Evolutionary conservation across 371 early-diverging fungal genomes (phyloP), one percentile per base, ranked within the genome.

Genomic region (Apophysomyces ossiformis): DNA sequence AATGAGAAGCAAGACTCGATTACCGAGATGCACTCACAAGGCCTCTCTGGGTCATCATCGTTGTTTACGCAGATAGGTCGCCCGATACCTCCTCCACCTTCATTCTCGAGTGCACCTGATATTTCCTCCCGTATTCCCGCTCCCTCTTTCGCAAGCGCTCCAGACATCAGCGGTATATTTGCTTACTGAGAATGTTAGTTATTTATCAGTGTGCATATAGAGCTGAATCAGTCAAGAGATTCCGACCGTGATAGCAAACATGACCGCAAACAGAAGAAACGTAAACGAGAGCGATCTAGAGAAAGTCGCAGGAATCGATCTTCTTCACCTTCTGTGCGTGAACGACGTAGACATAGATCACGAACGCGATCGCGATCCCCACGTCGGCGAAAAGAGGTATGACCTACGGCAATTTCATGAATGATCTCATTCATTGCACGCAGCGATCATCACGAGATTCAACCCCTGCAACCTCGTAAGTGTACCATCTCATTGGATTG

Each of bases 121-220:
- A 43, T 71, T 8, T 57, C 46, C 13, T 18, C 62, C 5, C 41
- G 38, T 7, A 63, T 60, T 46, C 54, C 63, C 26, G 47, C 59
- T 16, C 78, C 79, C 18, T 67, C 76, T 1, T 79, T 76, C 46
- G 70, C 76, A 2, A 76, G 76, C 41, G 79, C 79, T 16, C 79
- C 79, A 11, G 72, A 79, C 37, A 56, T 79, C 18, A 62, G 67
- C 58, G 58, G 47, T 63, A 64, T 26, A 37, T 11, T 21, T 11
- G 12, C 38, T 15, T 21, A 32, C 12, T 32, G 7, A 37, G 6
- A 3, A n/a, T 21, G 7, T 13, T 43, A 44, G 41, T 56, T 63
- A 57, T 47, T 13, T 45, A 56, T 50, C 15, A 37, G 36, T n/a
- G 36, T 16, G n/a, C 8, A 1, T 37, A 15, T 16, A 65, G 59